Conservation (phyloP, 306 rosid genomes). For the Abrus precatorius region DNA sequence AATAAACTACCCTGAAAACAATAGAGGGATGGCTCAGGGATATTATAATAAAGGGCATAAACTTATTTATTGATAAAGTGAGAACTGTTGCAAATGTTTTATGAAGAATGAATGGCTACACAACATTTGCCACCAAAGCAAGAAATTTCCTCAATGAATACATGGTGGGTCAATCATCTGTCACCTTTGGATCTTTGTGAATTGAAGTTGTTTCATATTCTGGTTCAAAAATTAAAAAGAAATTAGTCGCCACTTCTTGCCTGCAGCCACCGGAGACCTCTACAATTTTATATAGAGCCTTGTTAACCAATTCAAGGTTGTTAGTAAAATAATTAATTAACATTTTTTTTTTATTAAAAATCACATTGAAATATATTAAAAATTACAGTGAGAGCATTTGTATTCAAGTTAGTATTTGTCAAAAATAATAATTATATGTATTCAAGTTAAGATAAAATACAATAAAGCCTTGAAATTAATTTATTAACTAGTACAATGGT, state of each 20-base stretch:
- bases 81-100: background rate
- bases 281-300: too few species aligned
- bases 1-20: slow-evolving; percentile 35
- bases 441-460: too few species aligned
- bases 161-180: background rate
- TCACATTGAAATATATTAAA: too few species aligned
- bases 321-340: too few species aligned
- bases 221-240: background rate
- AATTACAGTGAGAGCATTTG: too few species aligned
- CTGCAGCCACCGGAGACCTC: too few species aligned
- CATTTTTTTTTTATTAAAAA: too few species aligned
- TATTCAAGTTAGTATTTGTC: too few species aligned
- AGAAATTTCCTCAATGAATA: slow-evolving; percentile 3
- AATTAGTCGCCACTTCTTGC: background rate
- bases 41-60: background rate
- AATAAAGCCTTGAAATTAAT: too few species aligned
- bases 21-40: slow-evolving; percentile 22
- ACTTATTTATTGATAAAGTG: background rate
- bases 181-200: background rate
- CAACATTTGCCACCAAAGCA: slow-evolving; percentile 14
- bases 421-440: too few species aligned
- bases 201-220: background rate
- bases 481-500: too few species aligned
- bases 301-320: too few species aligned
- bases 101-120: background rate